Percentiles rank a stretch among this genome's conserved stretches.
phyloP scores from a whole-genome alignment of 305 asterid species.

The Solanum aculeatissimum region DNA sequence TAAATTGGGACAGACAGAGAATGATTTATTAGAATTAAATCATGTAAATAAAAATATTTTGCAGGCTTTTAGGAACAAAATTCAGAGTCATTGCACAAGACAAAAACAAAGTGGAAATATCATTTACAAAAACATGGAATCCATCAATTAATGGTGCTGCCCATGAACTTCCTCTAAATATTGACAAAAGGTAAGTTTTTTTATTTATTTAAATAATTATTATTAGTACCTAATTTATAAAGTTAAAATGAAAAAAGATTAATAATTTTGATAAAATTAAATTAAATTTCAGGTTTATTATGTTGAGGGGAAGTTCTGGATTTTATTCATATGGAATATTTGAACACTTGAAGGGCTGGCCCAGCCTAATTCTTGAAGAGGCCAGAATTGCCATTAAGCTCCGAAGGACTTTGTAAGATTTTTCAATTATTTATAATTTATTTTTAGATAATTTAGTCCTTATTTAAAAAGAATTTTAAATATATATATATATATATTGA shows the following conservation, averaged over 20 bases:
- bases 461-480: too few species aligned
- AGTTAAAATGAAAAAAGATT: background rate
- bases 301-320: conserved; percentile 12
- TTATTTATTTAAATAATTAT: background rate
- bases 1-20: background rate
- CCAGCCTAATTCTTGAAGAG: conserved; percentile 4
- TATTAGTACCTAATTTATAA: background rate
- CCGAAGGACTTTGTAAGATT: conserved; percentile 18
- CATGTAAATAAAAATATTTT: background rate
- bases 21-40: background rate
- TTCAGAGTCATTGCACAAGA: background rate
- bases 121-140: conserved; percentile 4
- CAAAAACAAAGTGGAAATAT: conserved; percentile 3
- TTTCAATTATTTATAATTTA: background rate
- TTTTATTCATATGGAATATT: conserved; percentile 17
- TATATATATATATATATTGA: too few species aligned
- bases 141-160: background rate
- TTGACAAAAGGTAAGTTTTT: conserved; percentile 14
- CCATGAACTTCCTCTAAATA: conserved; percentile 9
- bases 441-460: background rate
- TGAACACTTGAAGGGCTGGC: conserved; percentile 18
- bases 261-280: background rate
- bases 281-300: conserved; percentile 5
- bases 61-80: conserved; percentile 1
- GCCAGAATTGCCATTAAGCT: conserved; percentile 22